Conservation (phyloP, 495 filamentous ascomycete genomes). For the Penicillium bialowiezense region DNA sequence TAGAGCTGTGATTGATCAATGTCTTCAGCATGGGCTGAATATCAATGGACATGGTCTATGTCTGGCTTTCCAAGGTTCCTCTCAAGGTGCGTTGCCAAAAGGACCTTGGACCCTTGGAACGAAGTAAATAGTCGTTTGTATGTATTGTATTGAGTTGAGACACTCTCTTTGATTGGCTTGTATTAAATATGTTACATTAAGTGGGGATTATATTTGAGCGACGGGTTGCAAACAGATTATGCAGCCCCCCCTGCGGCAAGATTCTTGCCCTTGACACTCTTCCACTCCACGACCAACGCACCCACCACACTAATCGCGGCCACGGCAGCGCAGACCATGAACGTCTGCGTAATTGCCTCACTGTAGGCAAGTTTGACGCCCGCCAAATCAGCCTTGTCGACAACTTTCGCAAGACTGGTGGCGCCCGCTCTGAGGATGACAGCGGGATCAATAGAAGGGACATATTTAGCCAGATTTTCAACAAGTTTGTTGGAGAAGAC, state of each 20-base stretch:
- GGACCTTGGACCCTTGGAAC: no score
- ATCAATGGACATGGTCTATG: no score
- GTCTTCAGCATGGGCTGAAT: no score
- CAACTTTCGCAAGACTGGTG: not conserved
- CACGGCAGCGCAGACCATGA: slow-evolving; percentile 20
- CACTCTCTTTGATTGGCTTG: not conserved
- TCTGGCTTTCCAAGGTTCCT: no score
- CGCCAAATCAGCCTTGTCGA: slow-evolving; percentile 1
- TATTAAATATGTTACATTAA: not conserved
- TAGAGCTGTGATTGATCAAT: no score
- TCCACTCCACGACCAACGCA: slow-evolving; percentile 47
- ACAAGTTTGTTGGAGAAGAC: slow-evolving; percentile 61
- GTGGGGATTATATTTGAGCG: not conserved
- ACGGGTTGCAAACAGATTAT: not conserved
- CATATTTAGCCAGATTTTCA: slow-evolving; percentile 33
- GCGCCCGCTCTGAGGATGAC: slow-evolving; percentile 55
- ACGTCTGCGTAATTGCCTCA: slow-evolving; percentile 21
- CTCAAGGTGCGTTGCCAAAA: no score
- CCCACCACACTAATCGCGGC: slow-evolving; percentile 27
- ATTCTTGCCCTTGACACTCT: slow-evolving; percentile 40
- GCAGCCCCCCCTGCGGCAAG: not conserved
- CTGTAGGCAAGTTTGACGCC: not conserved
- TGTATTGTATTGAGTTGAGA: not conserved
- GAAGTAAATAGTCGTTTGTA: no score
- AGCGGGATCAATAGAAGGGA: slow-evolving; percentile 45